Evolutionary conservation across 176 grass and related monocot genomes (phyloP).

Genomic region (Pontederia paniculata): DNA sequence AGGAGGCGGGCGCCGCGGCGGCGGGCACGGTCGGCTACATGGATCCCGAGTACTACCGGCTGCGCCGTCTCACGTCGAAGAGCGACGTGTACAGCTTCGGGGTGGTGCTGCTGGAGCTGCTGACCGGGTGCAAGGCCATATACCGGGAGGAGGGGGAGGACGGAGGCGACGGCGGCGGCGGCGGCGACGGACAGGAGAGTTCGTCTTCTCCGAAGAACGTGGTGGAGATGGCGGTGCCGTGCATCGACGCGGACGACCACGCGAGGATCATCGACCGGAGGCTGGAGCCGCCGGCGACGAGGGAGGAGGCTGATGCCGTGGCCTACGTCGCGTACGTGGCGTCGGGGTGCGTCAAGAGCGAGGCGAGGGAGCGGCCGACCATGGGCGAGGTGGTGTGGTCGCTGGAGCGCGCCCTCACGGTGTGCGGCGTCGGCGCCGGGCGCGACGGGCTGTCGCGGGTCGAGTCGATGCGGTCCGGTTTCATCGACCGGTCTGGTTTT

Average conservation of each 20-base stretch:
- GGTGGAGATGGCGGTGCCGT: conserved; percentile 61
- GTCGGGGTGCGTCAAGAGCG: conserved; percentile 42
- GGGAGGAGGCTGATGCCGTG: conserved; percentile 59
- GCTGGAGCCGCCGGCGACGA: conserved; percentile 23
- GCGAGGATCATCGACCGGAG: conserved; percentile 33
- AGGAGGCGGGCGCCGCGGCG: conserved; percentile 3
- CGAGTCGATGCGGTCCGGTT: too few relatives aligned
- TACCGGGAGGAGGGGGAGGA: conserved; percentile 24
- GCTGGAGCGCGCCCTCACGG: conserved; percentile 53
- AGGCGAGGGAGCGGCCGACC: conserved; percentile 35
- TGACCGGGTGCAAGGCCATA: conserved; percentile 72
- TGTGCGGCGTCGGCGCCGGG: conserved; percentile 31
- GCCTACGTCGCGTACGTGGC: conserved; percentile 45
- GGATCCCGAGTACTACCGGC: conserved; percentile 88
- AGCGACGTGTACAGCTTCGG: conserved; percentile 98
- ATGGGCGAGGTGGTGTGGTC: conserved; percentile 80
- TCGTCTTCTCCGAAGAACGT: conserved; percentile 43
- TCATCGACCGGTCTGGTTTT: too few relatives aligned
- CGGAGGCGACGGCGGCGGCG: conserved; percentile 13
- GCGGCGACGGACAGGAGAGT: conserved; percentile 22
- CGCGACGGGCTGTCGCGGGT: not conserved
- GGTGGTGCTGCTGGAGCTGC: conserved; percentile 66
- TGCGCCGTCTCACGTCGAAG: conserved; percentile 55
- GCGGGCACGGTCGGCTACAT: conserved; percentile 89
- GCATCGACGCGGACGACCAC: conserved; percentile 26